Evolutionary conservation across 2,329 filamentous ascomycete genomes (phyloP).

Genomic region (Alternaria sp.): DNA sequence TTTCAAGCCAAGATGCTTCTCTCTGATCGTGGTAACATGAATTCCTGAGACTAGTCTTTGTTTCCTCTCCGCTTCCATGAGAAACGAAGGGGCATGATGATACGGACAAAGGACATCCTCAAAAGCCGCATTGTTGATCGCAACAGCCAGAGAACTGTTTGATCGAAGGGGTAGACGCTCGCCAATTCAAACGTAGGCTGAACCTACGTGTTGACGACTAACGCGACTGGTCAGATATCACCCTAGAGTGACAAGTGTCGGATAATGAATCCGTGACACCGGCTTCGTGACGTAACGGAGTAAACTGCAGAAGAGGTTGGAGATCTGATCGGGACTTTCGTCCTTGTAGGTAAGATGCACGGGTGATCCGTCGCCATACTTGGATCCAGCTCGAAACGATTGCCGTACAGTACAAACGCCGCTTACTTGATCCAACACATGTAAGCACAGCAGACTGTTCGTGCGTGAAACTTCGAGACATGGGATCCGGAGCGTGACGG

Average conservation of each 20-base stretch:
- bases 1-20: conserved; percentile 55
- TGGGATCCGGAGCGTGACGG: conserved; percentile 52
- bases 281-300: conserved; percentile 56
- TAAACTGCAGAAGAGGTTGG: conserved; percentile 53
- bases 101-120: conserved; percentile 93
- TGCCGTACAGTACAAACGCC: conserved; percentile 32
- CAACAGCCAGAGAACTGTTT: conserved; percentile 34
- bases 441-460: conserved; percentile 17
- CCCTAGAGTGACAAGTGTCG: conserved; percentile 57
- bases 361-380: conserved; percentile 54
- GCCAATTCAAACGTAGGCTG: conserved; percentile 62
- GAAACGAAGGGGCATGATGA: conserved; percentile 69
- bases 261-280: conserved; percentile 59
- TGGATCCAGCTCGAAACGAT: conserved; percentile 19
- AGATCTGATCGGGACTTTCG: conserved; percentile 50
- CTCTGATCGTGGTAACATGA: conserved; percentile 82
- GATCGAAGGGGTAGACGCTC: conserved; percentile 62
- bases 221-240: conserved; percentile 70
- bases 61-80: conserved; percentile 71
- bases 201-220: conserved; percentile 68
- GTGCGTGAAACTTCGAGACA: conserved; percentile 26
- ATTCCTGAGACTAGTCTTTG: conserved; percentile 95
- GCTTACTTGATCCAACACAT: conserved; percentile 41
- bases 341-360: conserved; percentile 59
- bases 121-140: conserved; percentile 78